Evolutionary conservation across 2,329 filamentous ascomycete species (phyloP), one percentile per base, ranked within the genome.

Genomic region (Metarhizium humberi): DNA sequence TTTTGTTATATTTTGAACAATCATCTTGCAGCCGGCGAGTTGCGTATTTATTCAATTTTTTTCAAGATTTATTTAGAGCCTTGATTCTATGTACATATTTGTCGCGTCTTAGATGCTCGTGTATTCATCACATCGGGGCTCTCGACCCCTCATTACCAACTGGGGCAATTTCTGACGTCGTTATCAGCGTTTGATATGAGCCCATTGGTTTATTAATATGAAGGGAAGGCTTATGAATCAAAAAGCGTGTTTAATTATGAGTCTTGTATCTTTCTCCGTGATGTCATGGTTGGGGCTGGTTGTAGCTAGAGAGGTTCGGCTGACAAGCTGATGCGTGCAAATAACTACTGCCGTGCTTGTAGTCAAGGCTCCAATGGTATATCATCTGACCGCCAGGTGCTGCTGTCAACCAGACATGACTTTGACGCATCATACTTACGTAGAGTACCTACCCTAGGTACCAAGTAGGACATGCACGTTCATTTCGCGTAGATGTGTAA

Each of bases 31-130:
- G 49, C 42, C 49, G 30, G 42, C 42, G 53, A 45, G 20, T 49
- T 43, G 46, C 20, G 18, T 36, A 49, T 52, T 36, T 50, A 42
- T 10, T 43, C 20, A 36, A 42, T n/a, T 20, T 42, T 42, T 45
- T 49, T 53, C 29, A 4, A 29, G 18, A 29, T 18, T 25, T 20
- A 42, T 53, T 36, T 47, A n/a, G 30, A 34, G n/a, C 29, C 20
- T 49, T 18, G 40, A 30, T 55, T 45, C 55, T 47, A 49, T 55
- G 56, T 57, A 57, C 38, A 55, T 57, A 57, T 55, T 55, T 36
- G 18, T 43, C 13, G 42, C 46, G 38, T 50, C 50, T 46, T 52
- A 38, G 46, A 55, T 57, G 46, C 50, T 25, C 29, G 34, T 47
- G 50, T 52, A 30, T 6, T 49, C 36, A 52, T 4, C 20, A 38